Evolutionary conservation across 371 early-diverging fungal genomes (phyloP), one percentile per base, ranked within the genome.

Genomic region (Fennellomyces sp.): DNA sequence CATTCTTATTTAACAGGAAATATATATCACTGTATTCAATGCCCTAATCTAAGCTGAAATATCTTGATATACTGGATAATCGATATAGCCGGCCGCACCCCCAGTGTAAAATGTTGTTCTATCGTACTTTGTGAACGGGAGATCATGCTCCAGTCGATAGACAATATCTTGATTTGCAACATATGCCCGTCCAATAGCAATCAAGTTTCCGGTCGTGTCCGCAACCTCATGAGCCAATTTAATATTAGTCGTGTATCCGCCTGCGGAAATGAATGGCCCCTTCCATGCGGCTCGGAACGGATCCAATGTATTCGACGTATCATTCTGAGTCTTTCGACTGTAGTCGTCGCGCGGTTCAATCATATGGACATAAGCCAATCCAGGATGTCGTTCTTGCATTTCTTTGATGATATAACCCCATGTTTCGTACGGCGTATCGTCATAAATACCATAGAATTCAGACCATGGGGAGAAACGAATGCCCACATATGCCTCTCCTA

Each of bases 91-190:
- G 33, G 27, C 62, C 4, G 55, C 33, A 5, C 45, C 54, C 15
- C 19, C n/a, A 2, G 59, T 49, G 25, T 64, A 73, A 30, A 73
- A 73, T 8, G 65, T 64, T 13, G n/a, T 29, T n/a, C 73, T 50
- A 42, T 73, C 28, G 38, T 73, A 69, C 15, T 52, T 51, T 28
- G 63, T 68, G 39, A 73, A 48, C 0, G 52, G 38, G 60, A 56
- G 65, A 3, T 38, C 55, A 17, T 70, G 63, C 53, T 59, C 45
- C 42, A 75, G 53, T 10, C 75, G 58, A 21, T 64, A 30, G 13
- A 51, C 58, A 50, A 71, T 60, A 61, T 75, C 75, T 29, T 69
- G 75, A 13, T 75, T 75, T 36, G 75, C 62, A 41, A 75, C 65
- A 17, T 65, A 75, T 12, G 64, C 33, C 21, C 75, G 64, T 11